Percentiles rank a stretch among this genome's conserved stretches.
phyloP scores from a whole-genome alignment of 2,329 filamentous ascomycete species.

The Ploettnerulaceae sp. region DNA sequence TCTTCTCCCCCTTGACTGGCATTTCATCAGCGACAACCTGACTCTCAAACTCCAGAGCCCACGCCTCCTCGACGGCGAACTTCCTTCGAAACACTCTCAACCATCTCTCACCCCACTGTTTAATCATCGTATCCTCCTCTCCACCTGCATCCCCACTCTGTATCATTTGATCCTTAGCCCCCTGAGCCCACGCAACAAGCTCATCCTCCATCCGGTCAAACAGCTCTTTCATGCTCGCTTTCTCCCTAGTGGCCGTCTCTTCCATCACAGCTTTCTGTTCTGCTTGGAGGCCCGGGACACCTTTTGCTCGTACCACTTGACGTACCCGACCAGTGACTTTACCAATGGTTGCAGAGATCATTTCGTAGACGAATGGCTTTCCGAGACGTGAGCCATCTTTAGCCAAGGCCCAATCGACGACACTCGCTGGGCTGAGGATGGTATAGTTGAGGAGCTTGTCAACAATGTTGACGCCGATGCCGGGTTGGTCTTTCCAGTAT shows the following conservation, averaged over 20 bases:
- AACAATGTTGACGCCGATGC: conserved; percentile 84
- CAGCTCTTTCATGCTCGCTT: conserved; percentile 69
- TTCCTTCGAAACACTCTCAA: conserved; percentile 77
- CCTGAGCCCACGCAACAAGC: conserved; percentile 65
- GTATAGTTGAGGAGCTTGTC: conserved; percentile 98
- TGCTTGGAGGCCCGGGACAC: conserved; percentile 49
- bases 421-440: conserved; percentile 78
- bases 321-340: conserved; percentile 86
- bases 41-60: conserved; percentile 40
- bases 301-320: conserved; percentile 65
- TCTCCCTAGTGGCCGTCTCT: conserved; percentile 64
- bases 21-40: conserved; percentile 15
- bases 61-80: conserved; percentile 78
- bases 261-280: conserved; percentile 48
- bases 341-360: conserved; percentile 79
- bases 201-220: conserved; percentile 79
- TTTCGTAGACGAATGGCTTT: conserved; percentile 77
- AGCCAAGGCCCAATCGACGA: conserved; percentile 82
- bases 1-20: background rate
- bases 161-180: conserved; percentile 69
- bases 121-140: conserved; percentile 60
- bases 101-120: conserved; percentile 83
- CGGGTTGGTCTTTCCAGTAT: conserved; percentile 91
- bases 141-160: conserved; percentile 54
- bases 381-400: conserved; percentile 60